Conservation (phyloP, 2,329 filamentous ascomycete species). For the Colletotrichum magnum region DNA sequence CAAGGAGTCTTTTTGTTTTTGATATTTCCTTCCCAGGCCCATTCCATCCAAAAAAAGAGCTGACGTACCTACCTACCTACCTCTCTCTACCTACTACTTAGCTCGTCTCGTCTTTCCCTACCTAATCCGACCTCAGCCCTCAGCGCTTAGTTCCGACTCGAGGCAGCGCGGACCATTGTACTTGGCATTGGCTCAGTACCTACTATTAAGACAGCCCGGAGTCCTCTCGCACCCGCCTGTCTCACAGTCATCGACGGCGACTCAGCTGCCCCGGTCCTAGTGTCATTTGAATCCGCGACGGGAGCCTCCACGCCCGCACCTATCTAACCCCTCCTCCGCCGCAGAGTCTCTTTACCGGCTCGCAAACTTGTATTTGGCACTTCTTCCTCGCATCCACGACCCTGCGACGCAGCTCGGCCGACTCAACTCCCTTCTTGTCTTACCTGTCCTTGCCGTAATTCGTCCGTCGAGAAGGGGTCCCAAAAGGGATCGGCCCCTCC, state of each 20-base stretch:
- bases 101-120: slow-evolving; percentile 3
- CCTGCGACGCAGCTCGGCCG: not conserved
- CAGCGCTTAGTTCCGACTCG: not conserved
- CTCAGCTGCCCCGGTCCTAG: slow-evolving; percentile 33
- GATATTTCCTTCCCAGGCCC: not conserved
- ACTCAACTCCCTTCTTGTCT: slow-evolving; percentile 11
- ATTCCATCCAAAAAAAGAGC: no score
- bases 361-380: slow-evolving; percentile 26
- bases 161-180: not conserved
- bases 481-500: not conserved
- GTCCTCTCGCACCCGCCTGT: slow-evolving; percentile 15
- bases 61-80: no score
- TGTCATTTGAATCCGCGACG: slow-evolving; percentile 40
- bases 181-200: not conserved
- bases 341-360: slow-evolving; percentile 16
- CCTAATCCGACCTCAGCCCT: no score
- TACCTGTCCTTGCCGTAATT: slow-evolving; percentile 4
- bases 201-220: not conserved
- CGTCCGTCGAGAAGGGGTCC: not conserved
- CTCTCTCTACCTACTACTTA: not conserved
- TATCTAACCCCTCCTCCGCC: slow-evolving; percentile 1
- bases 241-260: slow-evolving; percentile 26
- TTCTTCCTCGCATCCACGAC: slow-evolving; percentile 19
- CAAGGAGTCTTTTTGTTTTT: not conserved
- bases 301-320: slow-evolving; percentile 34